Evolutionary conservation across 2,329 filamentous ascomycete species (phyloP), one percentile per base, ranked within the genome.

Genomic region (Colletotrichum sp.): DNA sequence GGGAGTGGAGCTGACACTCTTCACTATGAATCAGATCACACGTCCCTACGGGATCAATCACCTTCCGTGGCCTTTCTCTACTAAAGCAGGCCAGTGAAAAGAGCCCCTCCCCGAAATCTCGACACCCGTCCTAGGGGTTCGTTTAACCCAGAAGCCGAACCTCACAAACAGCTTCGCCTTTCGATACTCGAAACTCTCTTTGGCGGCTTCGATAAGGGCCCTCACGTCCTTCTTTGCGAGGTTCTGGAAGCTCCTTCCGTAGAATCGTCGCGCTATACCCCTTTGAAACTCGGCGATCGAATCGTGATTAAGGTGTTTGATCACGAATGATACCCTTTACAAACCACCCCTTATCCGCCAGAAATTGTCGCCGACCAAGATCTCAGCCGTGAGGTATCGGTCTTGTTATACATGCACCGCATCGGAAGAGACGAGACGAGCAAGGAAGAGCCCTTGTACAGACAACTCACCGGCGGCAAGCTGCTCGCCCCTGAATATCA

Each of bases 321-420:
- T 21, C 1, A 49, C 6, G 0, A 21, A 49, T 49, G 9, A 0
- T 49, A 21, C 44, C 44, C 44, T 1, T 2, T 4, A 49, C 1
- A 1, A 0, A 49, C 3, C 0, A 49, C 18, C 9, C 18, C 18
- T 2, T 10, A 49, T 21, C n/a, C 44, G 6, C 44, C 44, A 0
- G 18, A 49, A 13, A 3, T 13, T 1, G n/a, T 49, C 6, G 44
- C n/a, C 6, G 18, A 49, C 9, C 18, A 44, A 44, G 39, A 44
- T 44, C 18, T 44, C 18, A 44, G 39, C 1, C 39, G 39, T 1
- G 8, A n/a, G 8, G 39, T 3, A 1, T 1, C 0, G 9, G 18
- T 1, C 36, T 39, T 64, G 12, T 21, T 1, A 15, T 44, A 64
- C 62, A 18, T 64, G 13, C 16, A 39, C 62, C 1, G 0, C 3